Base-by-base conservation (phyloP, 139 green algal genomes). In the Micromonas pusilla region DNA sequence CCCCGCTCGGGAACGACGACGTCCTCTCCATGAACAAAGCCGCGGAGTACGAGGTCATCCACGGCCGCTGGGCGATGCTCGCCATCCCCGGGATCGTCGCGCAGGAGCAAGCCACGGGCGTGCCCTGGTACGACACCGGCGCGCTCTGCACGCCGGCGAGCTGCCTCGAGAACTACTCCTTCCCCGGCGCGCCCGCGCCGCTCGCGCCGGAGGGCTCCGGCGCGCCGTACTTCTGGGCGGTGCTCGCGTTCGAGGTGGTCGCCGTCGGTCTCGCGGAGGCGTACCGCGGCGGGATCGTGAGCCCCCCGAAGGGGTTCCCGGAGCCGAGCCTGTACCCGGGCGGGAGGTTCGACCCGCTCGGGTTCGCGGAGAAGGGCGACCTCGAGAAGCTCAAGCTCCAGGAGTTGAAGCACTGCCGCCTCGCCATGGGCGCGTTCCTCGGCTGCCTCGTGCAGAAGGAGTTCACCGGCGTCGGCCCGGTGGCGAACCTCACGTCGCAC, bases 351-450 rank as follows among this genome's bases (percentile, higher is more conserved):
- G 93, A 97, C 85, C 93, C 93, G 74, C 84, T 97, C 45, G 88
- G 88, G 71, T 86, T 97, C 66, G 88, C n/a, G 52, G 63, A 70
- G 31, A 70, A 70, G 5, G 83, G 71, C 26, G 89, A 93, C 65
- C 64, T 82, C 39, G 88, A 92, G 60, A 79, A 82, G 75, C 86
- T 96, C 37, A 93, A 94, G 83, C 91, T 89, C 62, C 90, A 91
- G 60, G 93, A 98, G 90, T 91, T 98, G 87, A 98, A 97, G 89
- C 93, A 98, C 85, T 93, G 83, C 37, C 89, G 93, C 66, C 82
- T 97, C 66, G 93, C 93, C 1, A 97, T 97, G 92, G 80, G 97
- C 62, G 85, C 89, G 66, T 93, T 93, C 86, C 72, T 92, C 1
- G 88, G 85, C 38, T 92, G 88, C 72, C 63, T 70, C 63, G 63